Evolutionary conservation across 371 early-diverging fungal genomes (phyloP), one percentile per base, ranked within the genome.

Genomic region (Apophysomyces sp.): DNA sequence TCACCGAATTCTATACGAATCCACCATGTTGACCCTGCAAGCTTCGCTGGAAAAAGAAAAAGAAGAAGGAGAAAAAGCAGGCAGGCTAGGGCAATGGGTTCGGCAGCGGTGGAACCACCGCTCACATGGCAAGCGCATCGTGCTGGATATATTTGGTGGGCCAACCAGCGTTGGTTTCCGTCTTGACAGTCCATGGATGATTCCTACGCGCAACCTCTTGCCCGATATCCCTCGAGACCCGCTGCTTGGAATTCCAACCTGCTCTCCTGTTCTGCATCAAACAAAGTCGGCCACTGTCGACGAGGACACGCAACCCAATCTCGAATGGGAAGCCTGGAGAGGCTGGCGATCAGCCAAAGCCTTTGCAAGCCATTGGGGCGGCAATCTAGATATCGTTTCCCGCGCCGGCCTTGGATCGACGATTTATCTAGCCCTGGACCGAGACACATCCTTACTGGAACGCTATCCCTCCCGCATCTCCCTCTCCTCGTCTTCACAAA

Each of bases 321-420:
- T 68, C 4, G 72, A 67, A 51, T 65, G 66, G 66, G 66, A 56
- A 7, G 57, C 63, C 0, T 52, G 66, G 24, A 52, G 60, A 51
- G 73, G 69, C 8, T 70, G 71, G 67, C 39, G 60, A 44, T 57
- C 58, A 11, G 64, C 75, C 12, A 66, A 63, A 27, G 62, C 76
- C 18, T 68, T 84, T 27, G 83, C 86, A n/a, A 72, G 78, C 21
- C 88, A 89, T 66, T 89, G 88, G 73, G 90, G 90, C 32, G 91
- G 91, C 26, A 88, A 89, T 51, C 65, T 90, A 34, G 81, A 82
- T 30, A 65, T 85, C 24, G 80, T 88, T 1, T 85, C 86, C 1
- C 85, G 87, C 74, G 87, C 89, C 39, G 89, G 89, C 12, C 79
- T 86, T 36, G 91, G 91, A 3, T 86, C 89, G 0, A 89, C 89